Conservation (phyloP, 352 stramenopile genomes). For the Halophytophthora batemanensis region DNA sequence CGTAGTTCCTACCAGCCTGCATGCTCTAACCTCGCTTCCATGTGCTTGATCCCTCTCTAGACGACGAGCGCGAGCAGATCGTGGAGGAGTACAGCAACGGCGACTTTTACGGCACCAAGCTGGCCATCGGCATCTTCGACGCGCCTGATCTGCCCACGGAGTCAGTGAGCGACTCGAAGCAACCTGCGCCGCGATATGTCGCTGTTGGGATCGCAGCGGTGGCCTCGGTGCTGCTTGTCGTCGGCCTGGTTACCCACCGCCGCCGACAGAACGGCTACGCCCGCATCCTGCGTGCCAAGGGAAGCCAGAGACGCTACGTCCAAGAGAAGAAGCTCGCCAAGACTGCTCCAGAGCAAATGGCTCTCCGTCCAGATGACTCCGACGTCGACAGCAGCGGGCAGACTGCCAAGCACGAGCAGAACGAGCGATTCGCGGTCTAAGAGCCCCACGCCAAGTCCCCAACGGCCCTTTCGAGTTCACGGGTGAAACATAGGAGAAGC, state of each 20-base stretch:
- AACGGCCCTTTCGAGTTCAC: too few species aligned
- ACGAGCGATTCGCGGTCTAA: conserved; percentile 70
- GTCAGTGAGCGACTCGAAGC: conserved; percentile 27
- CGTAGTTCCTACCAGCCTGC: neutral
- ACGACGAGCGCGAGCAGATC: conserved; percentile 49
- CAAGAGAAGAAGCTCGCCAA: conserved; percentile 30
- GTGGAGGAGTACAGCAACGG: conserved; percentile 52
- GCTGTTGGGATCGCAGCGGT: conserved; percentile 43
- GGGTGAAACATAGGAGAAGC: conserved; percentile 17
- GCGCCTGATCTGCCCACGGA: conserved; percentile 32
- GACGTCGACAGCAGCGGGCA: conserved; percentile 31
- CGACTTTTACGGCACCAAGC: conserved; percentile 59
- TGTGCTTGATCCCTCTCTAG: conserved; percentile 14
- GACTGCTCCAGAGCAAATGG: conserved; percentile 20
- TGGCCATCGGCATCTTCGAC: conserved; percentile 64
- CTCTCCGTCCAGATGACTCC: conserved; percentile 30
- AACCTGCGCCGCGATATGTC: conserved; percentile 26
- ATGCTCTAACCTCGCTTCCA: neutral
- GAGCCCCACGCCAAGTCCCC: neutral
- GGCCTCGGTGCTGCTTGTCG: conserved; percentile 32
- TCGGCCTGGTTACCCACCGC: conserved; percentile 53
- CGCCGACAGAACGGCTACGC: conserved; percentile 65
- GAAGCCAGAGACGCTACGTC: conserved; percentile 33
- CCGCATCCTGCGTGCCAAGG: conserved; percentile 45
- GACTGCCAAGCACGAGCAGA: conserved; percentile 53